Percentiles rank a stretch among this genome's conserved stretches.
Conservation (phyloP, 371 early-diverging fungal genomes). For the Coemansia sp. region DNA sequence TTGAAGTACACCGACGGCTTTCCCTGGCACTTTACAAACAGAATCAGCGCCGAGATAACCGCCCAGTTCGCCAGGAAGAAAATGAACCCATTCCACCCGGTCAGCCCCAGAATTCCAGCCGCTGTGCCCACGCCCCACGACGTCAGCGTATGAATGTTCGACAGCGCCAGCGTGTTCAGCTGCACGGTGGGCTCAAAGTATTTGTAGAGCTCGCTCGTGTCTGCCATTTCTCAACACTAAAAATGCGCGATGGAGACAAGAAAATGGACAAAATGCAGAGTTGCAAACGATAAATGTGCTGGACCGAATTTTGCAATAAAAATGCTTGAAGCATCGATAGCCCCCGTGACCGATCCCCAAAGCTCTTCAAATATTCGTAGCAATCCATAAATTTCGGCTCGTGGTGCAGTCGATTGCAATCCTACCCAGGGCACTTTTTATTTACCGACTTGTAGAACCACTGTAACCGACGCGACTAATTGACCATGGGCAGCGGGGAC, state of each 20-base stretch:
- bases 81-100: conserved; percentile 49
- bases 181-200: conserved; percentile 50
- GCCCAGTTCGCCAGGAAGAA: conserved; percentile 46
- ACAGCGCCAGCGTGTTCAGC: conserved; percentile 40
- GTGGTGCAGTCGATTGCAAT: no score
- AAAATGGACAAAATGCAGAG: not conserved
- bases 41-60: conserved; percentile 27
- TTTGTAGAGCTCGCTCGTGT: conserved; percentile 43
- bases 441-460: no score
- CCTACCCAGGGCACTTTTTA: no score
- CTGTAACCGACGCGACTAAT: not conserved
- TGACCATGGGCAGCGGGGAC: conserved; percentile 46
- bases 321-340: no score
- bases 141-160: conserved; percentile 49
- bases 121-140: conserved; percentile 51
- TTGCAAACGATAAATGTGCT: not conserved
- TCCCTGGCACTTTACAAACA: conserved; percentile 40
- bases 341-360: no score
- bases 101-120: conserved; percentile 48
- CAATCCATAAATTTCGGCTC: no score
- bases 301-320: no score
- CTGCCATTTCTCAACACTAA: conserved; percentile 20
- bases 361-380: no score
- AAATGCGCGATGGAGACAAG: not conserved
- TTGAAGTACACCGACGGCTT: conserved; percentile 44